These are phyloP conservation scores for Colletotrichum gigasporum DNA, from an alignment of 2,329 filamentous ascomycete species.

Conservation along the genomic window DNA sequence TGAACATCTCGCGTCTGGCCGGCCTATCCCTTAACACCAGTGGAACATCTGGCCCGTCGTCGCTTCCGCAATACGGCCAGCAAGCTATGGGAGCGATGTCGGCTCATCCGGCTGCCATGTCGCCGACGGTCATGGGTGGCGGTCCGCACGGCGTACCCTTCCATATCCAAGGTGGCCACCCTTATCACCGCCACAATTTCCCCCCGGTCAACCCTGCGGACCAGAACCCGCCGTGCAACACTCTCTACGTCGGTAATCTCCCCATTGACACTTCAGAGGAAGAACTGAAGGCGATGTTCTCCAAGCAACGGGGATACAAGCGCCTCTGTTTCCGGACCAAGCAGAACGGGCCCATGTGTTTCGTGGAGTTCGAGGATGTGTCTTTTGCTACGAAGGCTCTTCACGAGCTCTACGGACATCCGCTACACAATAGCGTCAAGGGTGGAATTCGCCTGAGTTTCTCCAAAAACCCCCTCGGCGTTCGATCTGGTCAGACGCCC, in stretches of 20 bases:
- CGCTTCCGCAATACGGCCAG: slow-evolving; percentile 58
- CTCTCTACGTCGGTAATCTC: slow-evolving; percentile 96
- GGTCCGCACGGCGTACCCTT: slow-evolving; percentile 40
- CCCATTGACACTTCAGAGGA: slow-evolving; percentile 94
- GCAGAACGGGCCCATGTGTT: slow-evolving; percentile 96
- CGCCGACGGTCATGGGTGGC: slow-evolving; percentile 63
- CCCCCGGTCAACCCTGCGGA: slow-evolving; percentile 94
- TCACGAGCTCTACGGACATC: slow-evolving; percentile 87
- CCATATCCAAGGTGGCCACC: slow-evolving; percentile 42
- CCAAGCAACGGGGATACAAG: slow-evolving; percentile 93
- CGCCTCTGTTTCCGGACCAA: slow-evolving; percentile 94
- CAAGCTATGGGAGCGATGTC: slow-evolving; percentile 42
- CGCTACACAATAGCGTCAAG: slow-evolving; percentile 90
- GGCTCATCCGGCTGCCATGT: slow-evolving; percentile 58
- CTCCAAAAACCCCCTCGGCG: slow-evolving; percentile 95
- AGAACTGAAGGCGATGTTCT: slow-evolving; percentile 93
- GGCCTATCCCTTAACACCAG: slow-evolving; percentile 76
- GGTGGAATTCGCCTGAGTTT: slow-evolving; percentile 96
- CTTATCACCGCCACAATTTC: slow-evolving; percentile 64
- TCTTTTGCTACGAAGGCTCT: slow-evolving; percentile 92
- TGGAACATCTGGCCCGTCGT: slow-evolving; percentile 59
- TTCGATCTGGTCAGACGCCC: slow-evolving; percentile 78
- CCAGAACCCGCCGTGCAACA: slow-evolving; percentile 97
- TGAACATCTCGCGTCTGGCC: slow-evolving; percentile 75
- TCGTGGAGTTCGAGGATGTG: slow-evolving; percentile 96